Evolutionary conservation across 2,329 filamentous ascomycete genomes (phyloP).

Genomic region (Aspergillus pseudonomiae): DNA sequence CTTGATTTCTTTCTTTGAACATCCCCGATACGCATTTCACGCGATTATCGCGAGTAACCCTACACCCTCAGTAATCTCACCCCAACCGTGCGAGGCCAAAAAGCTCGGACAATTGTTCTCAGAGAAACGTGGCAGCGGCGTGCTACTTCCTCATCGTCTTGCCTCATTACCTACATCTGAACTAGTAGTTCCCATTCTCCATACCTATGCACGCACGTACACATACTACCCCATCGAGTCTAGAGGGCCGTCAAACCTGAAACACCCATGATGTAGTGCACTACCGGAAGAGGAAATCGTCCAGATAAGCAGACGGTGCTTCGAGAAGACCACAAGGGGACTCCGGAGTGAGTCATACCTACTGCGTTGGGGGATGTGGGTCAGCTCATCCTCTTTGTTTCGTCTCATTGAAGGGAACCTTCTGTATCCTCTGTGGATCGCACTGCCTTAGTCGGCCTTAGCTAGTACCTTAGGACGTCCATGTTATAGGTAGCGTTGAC

Average conservation of each 20-base stretch:
- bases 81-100: neutral
- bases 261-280: constrained; percentile 1
- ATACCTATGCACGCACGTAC: constrained; percentile 5
- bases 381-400: constrained; percentile 3
- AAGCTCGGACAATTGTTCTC: neutral
- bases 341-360: constrained; percentile 11
- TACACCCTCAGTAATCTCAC: neutral
- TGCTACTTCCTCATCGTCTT: neutral
- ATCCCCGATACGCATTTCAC: neutral
- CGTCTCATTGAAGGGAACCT: constrained; percentile 7
- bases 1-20: constrained; percentile 3
- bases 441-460: neutral
- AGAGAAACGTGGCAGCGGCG: constrained; percentile 15
- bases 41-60: constrained; percentile 13
- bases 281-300: constrained; percentile 6
- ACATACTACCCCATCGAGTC: constrained; percentile 10
- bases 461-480: neutral
- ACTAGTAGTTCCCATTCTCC: neutral
- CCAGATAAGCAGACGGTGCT: constrained; percentile 6
- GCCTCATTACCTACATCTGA: constrained; percentile 2
- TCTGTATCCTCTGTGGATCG: neutral
- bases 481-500: neutral
- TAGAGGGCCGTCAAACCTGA: constrained; percentile 5
- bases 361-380: constrained; percentile 6
- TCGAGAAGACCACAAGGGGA: constrained; percentile 6